These are phyloP conservation scores for Pseudonitzschia multiseries DNA, from an alignment of 108 stramenopile genomes.

Conservation along the genomic window DNA sequence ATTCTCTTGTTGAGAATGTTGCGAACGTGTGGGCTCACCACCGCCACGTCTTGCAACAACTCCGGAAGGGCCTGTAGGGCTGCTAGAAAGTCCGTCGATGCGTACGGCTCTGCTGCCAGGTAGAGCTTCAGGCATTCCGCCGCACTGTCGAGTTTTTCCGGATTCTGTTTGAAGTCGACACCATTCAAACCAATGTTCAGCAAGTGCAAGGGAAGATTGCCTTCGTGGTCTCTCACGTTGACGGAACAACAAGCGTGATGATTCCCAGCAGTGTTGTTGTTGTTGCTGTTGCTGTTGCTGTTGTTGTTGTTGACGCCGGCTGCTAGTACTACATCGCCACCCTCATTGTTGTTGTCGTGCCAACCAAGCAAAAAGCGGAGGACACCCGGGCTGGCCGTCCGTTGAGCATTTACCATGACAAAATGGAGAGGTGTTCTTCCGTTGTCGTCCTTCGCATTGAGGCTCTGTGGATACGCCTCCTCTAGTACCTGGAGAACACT, in stretches of 20 bases:
- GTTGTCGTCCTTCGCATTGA: slow-evolving; percentile 63
- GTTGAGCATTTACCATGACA: slow-evolving; percentile 87
- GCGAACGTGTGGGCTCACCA: slow-evolving; percentile 74
- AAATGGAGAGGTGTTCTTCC: slow-evolving; percentile 82
- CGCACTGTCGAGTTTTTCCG: slow-evolving; percentile 53
- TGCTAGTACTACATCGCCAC: slow-evolving; percentile 20
- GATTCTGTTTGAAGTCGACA: slow-evolving; percentile 15
- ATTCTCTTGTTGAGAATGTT: slow-evolving; percentile 79
- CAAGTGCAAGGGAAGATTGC: slow-evolving; percentile 71
- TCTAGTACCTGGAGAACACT: slow-evolving; percentile 66
- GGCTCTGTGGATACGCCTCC: slow-evolving; percentile 63
- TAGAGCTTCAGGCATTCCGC: slow-evolving; percentile 71
- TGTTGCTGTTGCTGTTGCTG: too few relatives aligned
- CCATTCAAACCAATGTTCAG: slow-evolving; percentile 54
- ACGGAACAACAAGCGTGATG: slow-evolving; percentile 32
- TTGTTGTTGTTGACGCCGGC: neutral
- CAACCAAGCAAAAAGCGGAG: slow-evolving; percentile 52
- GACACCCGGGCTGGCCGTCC: slow-evolving; percentile 67
- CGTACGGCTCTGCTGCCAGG: slow-evolving; percentile 54
- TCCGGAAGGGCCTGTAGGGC: slow-evolving; percentile 80
- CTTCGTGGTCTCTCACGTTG: slow-evolving; percentile 70
- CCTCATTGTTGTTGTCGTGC: slow-evolving; percentile 17
- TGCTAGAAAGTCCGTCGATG: slow-evolving; percentile 74
- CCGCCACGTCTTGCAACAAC: slow-evolving; percentile 79
- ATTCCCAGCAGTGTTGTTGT: too few relatives aligned